A percentile compares a stretch with the other conserved stretches of the same genome.
Evolutionary conservation across 768 basidiomycete genomes (phyloP).

Genomic region (Pulveroboletus sp.): DNA sequence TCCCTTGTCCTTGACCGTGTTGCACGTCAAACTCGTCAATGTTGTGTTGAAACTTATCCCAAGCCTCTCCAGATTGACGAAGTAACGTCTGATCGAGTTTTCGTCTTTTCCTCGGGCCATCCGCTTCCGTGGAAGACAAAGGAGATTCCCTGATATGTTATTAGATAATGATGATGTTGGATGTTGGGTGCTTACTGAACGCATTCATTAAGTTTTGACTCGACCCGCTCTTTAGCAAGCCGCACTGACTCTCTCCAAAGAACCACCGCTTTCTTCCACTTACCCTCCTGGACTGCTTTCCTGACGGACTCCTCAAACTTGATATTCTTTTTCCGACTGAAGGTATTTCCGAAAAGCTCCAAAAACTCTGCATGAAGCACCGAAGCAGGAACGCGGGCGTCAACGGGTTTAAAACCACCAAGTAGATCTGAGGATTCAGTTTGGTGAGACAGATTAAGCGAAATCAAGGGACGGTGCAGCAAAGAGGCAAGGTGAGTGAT

Average conservation of each 20-base stretch:
- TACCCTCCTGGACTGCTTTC: slow-evolving; percentile 77
- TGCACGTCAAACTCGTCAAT: slow-evolving; percentile 84
- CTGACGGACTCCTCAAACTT: slow-evolving; percentile 79
- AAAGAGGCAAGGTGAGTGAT: slow-evolving; percentile 83
- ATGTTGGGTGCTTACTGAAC: slow-evolving; percentile 17
- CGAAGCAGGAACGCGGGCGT: slow-evolving; percentile 75
- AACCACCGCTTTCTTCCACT: slow-evolving; percentile 81
- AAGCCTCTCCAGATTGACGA: slow-evolving; percentile 48
- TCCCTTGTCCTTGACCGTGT: slow-evolving; percentile 83
- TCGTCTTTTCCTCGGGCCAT: slow-evolving; percentile 65
- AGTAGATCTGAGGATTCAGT: slow-evolving; percentile 93
- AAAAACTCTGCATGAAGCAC: slow-evolving; percentile 71
- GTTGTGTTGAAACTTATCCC: slow-evolving; percentile 65
- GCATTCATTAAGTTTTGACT: slow-evolving; percentile 31
- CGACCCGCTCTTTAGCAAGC: slow-evolving; percentile 66
- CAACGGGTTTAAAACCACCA: slow-evolving; percentile 95
- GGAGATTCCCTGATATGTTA: slow-evolving; percentile 10
- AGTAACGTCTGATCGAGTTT: slow-evolving; percentile 51
- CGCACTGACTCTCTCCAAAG: slow-evolving; percentile 80
- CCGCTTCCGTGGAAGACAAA: slow-evolving; percentile 35
- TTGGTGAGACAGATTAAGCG: slow-evolving; percentile 93
- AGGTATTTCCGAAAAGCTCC: slow-evolving; percentile 79
- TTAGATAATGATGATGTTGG: not conserved
- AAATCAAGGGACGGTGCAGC: slow-evolving; percentile 74
- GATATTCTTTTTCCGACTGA: slow-evolving; percentile 87